Percentiles rank a stretch among this genome's conserved stretches.
Conservation (phyloP, 192 early-diverging fungal species). For the Paraglomus occultum region DNA sequence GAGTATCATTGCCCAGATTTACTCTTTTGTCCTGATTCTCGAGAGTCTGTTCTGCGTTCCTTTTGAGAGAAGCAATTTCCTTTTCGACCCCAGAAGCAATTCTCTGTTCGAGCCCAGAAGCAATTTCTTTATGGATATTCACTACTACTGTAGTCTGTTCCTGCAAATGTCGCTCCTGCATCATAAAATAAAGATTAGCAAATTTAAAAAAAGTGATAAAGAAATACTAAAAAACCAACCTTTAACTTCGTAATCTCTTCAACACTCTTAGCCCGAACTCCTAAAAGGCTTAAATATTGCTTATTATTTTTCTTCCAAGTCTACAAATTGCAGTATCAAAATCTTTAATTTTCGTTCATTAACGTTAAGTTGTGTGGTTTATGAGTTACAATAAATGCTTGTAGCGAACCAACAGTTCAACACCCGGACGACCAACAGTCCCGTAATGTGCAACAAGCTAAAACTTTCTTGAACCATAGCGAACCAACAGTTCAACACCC, state of each 20-base stretch:
- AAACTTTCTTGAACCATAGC: too few species aligned
- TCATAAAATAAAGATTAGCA: conserved; percentile 21
- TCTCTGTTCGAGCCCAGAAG: conserved; percentile 7
- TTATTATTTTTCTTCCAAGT: conserved; percentile 25
- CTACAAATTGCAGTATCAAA: conserved; percentile 22
- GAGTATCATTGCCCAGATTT: too few species aligned
- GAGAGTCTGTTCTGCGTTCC: too few species aligned
- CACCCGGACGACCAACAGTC: conserved; percentile 28
- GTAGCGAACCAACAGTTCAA: conserved; percentile 30
- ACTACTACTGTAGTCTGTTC: conserved; percentile 24
- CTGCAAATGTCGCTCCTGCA: conserved; percentile 25
- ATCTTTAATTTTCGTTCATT: conserved; percentile 23
- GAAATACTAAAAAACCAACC: conserved; percentile 10
- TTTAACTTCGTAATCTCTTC: conserved; percentile 15
- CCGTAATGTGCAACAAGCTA: conserved; percentile 19
- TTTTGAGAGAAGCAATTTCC: conserved; percentile 5
- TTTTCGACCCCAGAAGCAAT: conserved; percentile 10
- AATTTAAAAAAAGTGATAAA: conserved; percentile 23
- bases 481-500: conserved; percentile 14
- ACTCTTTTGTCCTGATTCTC: too few species aligned
- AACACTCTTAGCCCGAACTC: neutral
- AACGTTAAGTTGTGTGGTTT: conserved; percentile 5
- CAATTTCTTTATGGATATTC: conserved; percentile 18
- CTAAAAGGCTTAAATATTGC: conserved; percentile 23
- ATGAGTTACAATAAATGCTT: conserved; percentile 4